A percentile compares a stretch with the other conserved stretches of the same genome.
These are phyloP conservation scores for Trichophyton benhamiae DNA, from an alignment of 2,329 filamentous ascomycete species.

Conservation along the genomic window DNA sequence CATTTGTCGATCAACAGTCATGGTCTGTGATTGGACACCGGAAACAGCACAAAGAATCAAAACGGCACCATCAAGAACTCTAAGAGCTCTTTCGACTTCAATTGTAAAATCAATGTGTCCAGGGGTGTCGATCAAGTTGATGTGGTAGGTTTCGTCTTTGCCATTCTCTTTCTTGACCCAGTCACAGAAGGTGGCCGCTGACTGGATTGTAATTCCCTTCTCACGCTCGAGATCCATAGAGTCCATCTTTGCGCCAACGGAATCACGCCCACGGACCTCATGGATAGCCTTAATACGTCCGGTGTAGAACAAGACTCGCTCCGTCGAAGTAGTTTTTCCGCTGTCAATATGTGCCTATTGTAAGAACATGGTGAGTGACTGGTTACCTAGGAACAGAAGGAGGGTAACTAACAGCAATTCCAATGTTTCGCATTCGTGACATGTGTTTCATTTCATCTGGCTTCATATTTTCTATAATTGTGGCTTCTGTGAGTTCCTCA, in stretches of 20 bases:
- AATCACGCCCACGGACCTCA: constrained; percentile 80
- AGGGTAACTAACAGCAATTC: constrained; percentile 60
- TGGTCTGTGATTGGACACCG: constrained; percentile 94
- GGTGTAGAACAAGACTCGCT: constrained; percentile 96
- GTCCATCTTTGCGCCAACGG: constrained; percentile 98
- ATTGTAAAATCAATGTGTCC: constrained; percentile 99
- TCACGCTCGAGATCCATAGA: constrained; percentile 98
- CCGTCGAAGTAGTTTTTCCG: constrained; percentile 92
- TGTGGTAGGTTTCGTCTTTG: constrained; percentile 81
- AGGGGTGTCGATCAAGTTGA: constrained; percentile 97
- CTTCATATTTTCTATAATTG: constrained; percentile 67
- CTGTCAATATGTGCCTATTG: constrained; percentile 78
- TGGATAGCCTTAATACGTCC: constrained; percentile 94
- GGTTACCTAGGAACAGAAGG: neutral
- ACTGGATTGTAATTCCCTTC: constrained; percentile 98
- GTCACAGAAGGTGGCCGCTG: constrained; percentile 93
- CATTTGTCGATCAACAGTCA: constrained; percentile 98
- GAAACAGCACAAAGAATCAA: constrained; percentile 98
- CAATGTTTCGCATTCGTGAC: constrained; percentile 82
- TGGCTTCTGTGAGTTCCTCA: constrained; percentile 46
- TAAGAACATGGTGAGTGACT: constrained; percentile 4
- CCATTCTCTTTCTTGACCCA: constrained; percentile 80
- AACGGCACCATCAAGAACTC: constrained; percentile 90
- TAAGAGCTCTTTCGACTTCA: constrained; percentile 87
- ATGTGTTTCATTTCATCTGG: constrained; percentile 67